These are phyloP conservation scores for Atkinsonella texensis DNA, from an alignment of 2,329 filamentous ascomycete genomes.

Conservation along the genomic window DNA sequence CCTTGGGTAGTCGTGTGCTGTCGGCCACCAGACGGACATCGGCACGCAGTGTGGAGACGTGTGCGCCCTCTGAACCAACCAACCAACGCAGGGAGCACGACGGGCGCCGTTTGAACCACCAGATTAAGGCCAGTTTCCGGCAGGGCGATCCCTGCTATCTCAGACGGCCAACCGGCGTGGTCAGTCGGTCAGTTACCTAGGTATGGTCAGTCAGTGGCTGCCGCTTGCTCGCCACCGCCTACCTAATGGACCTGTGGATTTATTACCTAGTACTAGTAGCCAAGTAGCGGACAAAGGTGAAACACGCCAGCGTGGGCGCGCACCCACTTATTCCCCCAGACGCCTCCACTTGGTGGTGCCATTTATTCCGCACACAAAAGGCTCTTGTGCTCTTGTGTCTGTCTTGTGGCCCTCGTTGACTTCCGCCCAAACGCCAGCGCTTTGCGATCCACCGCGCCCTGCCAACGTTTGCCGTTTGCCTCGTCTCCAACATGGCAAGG, in stretches of 20 bases:
- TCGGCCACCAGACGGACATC: background rate
- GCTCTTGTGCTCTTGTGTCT: too few relatives aligned
- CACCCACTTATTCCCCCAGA: background rate
- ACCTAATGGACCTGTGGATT: too few relatives aligned
- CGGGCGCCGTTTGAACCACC: background rate
- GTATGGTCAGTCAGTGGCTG: constrained; percentile 2
- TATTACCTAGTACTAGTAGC: too few relatives aligned
- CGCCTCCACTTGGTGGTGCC: background rate
- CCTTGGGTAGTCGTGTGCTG: too few relatives aligned
- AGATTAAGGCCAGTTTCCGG: background rate
- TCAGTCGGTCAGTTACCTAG: too few relatives aligned
- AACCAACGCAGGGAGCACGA: background rate
- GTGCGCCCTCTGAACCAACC: background rate
- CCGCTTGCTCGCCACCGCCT: background rate
- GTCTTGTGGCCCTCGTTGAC: too few relatives aligned
- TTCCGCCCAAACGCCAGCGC: too few relatives aligned
- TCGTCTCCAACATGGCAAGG: background rate
- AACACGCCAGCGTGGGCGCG: constrained; percentile 4
- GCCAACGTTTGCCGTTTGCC: too few relatives aligned
- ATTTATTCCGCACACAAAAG: background rate
- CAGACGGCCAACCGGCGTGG: background rate
- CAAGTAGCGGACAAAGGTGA: background rate
- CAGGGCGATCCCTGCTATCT: background rate
- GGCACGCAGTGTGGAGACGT: too few relatives aligned
- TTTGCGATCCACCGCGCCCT: too few relatives aligned